Conservation (phyloP, 1,139 yeast species). For the Yamadazyma jaroonii region DNA sequence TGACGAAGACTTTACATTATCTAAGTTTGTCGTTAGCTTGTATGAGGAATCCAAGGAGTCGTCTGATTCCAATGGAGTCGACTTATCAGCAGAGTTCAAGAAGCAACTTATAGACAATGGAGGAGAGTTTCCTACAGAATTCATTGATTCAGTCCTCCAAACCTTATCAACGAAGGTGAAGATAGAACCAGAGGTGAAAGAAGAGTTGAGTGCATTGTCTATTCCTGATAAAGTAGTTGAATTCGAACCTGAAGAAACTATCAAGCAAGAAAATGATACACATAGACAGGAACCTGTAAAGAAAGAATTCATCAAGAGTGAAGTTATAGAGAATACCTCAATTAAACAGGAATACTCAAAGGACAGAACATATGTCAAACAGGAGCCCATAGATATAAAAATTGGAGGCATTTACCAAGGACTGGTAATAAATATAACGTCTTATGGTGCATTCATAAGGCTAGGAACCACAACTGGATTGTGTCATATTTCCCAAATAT, state of each 20-base stretch:
- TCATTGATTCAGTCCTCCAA: slow-evolving; percentile 31
- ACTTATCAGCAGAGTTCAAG: slow-evolving; percentile 7
- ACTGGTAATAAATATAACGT: slow-evolving; percentile 52
- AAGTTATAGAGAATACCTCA: no score
- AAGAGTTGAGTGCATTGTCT: slow-evolving; percentile 13
- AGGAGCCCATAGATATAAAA: slow-evolving; percentile 18
- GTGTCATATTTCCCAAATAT: slow-evolving; percentile 74
- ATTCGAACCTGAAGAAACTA: slow-evolving; percentile 7
- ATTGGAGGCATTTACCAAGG: slow-evolving; percentile 57
- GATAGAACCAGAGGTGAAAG: slow-evolving; percentile 8
- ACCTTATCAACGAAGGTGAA: slow-evolving; percentile 20
- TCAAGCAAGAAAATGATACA: slow-evolving; percentile 3
- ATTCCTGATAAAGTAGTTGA: slow-evolving; percentile 17
- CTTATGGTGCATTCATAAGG: slow-evolving; percentile 77
- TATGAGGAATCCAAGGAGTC: slow-evolving; percentile 26
- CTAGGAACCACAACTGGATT: slow-evolving; percentile 47
- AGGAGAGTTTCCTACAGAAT: slow-evolving; percentile 50
- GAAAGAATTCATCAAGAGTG: no score
- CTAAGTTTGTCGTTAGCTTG: slow-evolving; percentile 55
- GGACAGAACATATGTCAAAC: slow-evolving; percentile 9
- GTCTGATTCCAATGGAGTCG: background rate
- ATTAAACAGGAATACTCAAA: slow-evolving; percentile 9
- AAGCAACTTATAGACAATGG: slow-evolving; percentile 50
- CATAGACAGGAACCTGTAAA: no score
- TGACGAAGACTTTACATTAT: slow-evolving; percentile 46